Evolutionary conservation across 2,329 filamentous ascomycete genomes (phyloP), one percentile per base, ranked within the genome.

Genomic region (Sclerotinia sclerotiorum): DNA sequence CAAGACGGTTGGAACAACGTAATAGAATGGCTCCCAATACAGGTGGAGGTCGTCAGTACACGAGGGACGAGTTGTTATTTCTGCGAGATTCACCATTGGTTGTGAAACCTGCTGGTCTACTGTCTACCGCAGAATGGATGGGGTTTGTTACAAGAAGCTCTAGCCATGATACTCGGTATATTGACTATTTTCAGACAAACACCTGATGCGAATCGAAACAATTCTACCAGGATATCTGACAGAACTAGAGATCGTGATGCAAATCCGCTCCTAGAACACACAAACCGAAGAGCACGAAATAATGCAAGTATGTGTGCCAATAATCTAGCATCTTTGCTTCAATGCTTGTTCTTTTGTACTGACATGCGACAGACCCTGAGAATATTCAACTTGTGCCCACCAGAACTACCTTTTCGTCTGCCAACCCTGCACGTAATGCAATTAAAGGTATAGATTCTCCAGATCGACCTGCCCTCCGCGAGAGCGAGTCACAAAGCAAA

Each of bases 51-150:
- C 60, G 46, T 51, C 60, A 13, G 83, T 97, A 97, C 80, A 86
- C 90, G 71, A 84, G 87, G 79, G 91, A 94, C 72, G 85, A 91
- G 80, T 84, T 98, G 74, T 83, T 93, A 75, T 84, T 85, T 78
- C 83, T 98, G 76, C 87, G 90, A 80, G 84, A 90, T 70, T 97
- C 94, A 72, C 93, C 93, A 73, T 84, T 97, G 54, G 61, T 55
- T 93, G 82, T 85, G 74, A 96, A 92, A 80, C 94, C 94, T 58
- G 83, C 89, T 72, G 86, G 85, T 72, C 85, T 97, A 57, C 94
- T 93, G 72, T 90, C 93, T 35, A 86, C 90, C 72, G 93, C 97
- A 81, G 92, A 97, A 83, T 98, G 94, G 94, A 97, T 97, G 93
- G 93, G 94, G 91, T 97, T 84, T 71, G 76, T 69, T 68, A 49